A percentile compares a stretch with the other conserved stretches of the same genome.
Conservation (phyloP, 257 asterid genomes). For the Buddleja alternifolia region DNA sequence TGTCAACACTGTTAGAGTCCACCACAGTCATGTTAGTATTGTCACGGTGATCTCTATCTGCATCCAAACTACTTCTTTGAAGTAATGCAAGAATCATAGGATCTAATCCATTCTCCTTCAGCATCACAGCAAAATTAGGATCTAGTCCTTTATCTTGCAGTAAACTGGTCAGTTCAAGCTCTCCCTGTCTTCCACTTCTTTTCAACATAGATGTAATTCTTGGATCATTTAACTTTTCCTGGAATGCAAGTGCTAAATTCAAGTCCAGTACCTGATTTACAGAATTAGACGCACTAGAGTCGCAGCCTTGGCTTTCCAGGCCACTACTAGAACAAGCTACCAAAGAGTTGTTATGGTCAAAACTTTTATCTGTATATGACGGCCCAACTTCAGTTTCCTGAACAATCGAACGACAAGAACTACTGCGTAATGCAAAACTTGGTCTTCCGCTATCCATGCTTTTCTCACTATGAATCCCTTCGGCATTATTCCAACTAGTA, state of each 20-base stretch:
- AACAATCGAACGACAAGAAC: conserved; percentile 86
- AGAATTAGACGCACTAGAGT: conserved; percentile 86
- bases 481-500: conserved; percentile 79
- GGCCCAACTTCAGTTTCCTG: conserved; percentile 97
- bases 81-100: conserved; percentile 98
- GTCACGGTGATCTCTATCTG: conserved; percentile 96
- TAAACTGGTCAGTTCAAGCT: conserved; percentile 79
- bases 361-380: conserved; percentile 66
- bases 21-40: conserved; percentile 58
- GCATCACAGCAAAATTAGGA: conserved; percentile 99
- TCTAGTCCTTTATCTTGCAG: conserved; percentile 96
- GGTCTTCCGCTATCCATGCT: conserved; percentile 97
- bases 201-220: conserved; percentile 85
- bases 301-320: conserved; percentile 91
- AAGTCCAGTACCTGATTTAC: conserved; percentile 79
- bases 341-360: conserved; percentile 68
- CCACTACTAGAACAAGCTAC: conserved; percentile 93
- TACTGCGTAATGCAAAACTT: conserved; percentile 77
- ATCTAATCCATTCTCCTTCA: conserved; percentile 96
- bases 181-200: conserved; percentile 80
- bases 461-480: conserved; percentile 86
- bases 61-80: conserved; percentile 98
- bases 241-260: conserved; percentile 92
- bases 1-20: conserved; percentile 70
- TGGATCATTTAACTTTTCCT: conserved; percentile 89